Conservation (phyloP, 2,329 filamentous ascomycete species). For the Talaromyces sp. region DNA sequence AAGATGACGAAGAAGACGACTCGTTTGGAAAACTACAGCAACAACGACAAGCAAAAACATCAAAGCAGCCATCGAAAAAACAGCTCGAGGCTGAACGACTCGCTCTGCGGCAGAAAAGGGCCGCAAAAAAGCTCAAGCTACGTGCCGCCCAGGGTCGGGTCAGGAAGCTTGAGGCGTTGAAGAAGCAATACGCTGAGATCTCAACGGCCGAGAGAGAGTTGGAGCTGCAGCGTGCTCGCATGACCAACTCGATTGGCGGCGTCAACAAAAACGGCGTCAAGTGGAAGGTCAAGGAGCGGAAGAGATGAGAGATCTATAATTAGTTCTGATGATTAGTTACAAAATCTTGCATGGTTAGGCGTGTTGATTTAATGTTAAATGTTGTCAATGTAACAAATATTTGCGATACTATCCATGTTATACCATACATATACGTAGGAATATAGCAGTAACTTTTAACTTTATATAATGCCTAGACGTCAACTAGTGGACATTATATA, state of each 20-base stretch:
- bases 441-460: no score
- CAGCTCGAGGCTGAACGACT: conserved; percentile 38
- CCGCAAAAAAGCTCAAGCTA: conserved; percentile 43
- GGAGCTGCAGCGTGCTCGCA: conserved; percentile 56
- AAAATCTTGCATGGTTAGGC: background rate
- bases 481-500: no score
- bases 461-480: no score
- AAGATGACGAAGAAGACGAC: conserved; percentile 15
- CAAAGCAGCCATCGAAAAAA: conserved; percentile 35
- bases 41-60: conserved; percentile 16
- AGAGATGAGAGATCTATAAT: conserved; percentile 39
- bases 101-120: conserved; percentile 31
- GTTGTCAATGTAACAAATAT: background rate
- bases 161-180: conserved; percentile 48
- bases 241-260: conserved; percentile 56
- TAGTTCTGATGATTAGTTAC: background rate
- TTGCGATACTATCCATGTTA: background rate
- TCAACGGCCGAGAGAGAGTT: conserved; percentile 51
- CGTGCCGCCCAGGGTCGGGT: conserved; percentile 44
- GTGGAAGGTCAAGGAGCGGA: conserved; percentile 60
- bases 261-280: conserved; percentile 60
- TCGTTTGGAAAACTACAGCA: conserved; percentile 14
- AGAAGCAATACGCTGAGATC: conserved; percentile 51
- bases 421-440: no score
- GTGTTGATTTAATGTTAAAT: background rate